These are phyloP conservation scores for Kitagawia praeruptora DNA, from an alignment of 129 eudicot species.

Conservation along the genomic window DNA sequence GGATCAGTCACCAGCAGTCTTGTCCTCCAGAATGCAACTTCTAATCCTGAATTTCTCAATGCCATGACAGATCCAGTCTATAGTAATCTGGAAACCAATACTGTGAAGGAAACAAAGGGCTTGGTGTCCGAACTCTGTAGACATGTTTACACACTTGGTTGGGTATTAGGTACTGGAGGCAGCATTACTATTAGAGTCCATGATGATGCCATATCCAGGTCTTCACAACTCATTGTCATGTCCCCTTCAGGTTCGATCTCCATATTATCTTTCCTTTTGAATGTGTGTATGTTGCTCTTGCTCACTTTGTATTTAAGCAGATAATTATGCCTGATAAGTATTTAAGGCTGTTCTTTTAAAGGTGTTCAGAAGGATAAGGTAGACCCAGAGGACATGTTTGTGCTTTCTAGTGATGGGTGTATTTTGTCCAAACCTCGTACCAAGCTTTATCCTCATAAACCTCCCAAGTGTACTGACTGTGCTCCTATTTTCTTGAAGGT, in stretches of 20 bases:
- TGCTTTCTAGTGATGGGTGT: constrained; percentile 25
- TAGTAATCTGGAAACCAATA: constrained; percentile 3
- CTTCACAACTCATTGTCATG: constrained; percentile 12
- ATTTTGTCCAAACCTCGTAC: constrained; percentile 16
- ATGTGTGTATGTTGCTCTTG: not conserved
- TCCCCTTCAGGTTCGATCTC: constrained; percentile 19
- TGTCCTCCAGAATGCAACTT: not conserved
- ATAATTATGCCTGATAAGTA: not conserved
- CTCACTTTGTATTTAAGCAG: not conserved
- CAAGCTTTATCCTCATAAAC: constrained; percentile 27
- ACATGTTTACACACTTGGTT: constrained; percentile 14
- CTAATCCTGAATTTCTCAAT: not conserved
- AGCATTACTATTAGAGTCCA: constrained; percentile 16
- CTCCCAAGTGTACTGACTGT: constrained; percentile 33
- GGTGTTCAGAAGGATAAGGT: constrained; percentile 39
- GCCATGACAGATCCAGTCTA: not conserved
- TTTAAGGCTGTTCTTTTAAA: not conserved
- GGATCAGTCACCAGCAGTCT: constrained; percentile 1
- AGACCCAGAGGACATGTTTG: constrained; percentile 26
- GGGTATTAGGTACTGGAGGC: constrained; percentile 18
- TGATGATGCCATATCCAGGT: constrained; percentile 5
- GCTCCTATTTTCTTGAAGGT: constrained; percentile 32
- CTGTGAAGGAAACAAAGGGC: constrained; percentile 9
- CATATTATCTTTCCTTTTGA: not conserved
- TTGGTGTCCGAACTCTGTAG: constrained; percentile 15